These are phyloP conservation scores for Asparagopsis taxiformis DNA, from an alignment of 31 red algal genomes.

Conservation along the genomic window DNA sequence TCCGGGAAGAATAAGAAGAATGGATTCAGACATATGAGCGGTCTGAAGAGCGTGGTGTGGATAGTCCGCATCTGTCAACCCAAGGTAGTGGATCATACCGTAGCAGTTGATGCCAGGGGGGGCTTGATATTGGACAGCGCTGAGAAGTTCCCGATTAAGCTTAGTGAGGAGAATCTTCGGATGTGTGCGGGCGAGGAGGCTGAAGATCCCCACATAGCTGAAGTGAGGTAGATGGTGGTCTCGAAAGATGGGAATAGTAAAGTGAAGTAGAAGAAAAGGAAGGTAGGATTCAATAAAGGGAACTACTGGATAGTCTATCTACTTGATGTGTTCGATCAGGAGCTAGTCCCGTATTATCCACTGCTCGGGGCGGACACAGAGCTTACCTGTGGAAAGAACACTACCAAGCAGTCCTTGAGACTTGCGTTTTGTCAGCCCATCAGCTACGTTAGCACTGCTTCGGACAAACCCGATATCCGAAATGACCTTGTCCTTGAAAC, in stretches of 20 bases:
- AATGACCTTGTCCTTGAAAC: constrained; percentile 3
- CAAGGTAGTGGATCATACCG: not conserved
- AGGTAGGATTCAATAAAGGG: no score
- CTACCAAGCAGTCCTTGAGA: not conserved
- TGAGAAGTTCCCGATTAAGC: not conserved
- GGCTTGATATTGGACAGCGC: not conserved
- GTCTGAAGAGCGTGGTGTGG: not conserved
- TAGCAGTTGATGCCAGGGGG: not conserved
- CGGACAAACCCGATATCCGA: constrained; percentile 1
- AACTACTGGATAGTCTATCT: no score
- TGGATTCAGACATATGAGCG: not conserved
- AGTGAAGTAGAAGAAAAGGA: no score
- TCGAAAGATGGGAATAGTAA: not conserved
- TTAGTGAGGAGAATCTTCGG: not conserved
- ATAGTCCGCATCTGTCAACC: not conserved
- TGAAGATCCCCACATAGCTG: not conserved
- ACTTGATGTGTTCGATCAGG: no score
- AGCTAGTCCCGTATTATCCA: constrained; percentile 12
- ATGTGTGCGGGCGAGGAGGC: not conserved
- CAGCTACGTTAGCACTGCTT: not conserved
- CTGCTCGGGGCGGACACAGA: constrained; percentile 1
- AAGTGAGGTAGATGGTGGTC: not conserved
- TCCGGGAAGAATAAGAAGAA: not conserved
- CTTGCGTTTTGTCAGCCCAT: not conserved
- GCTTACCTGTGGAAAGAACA: not conserved